Evolutionary conservation across 2,329 filamentous ascomycete genomes (phyloP), one percentile per base, ranked within the genome.

Genomic region (Pseudogymnoascus sp.): DNA sequence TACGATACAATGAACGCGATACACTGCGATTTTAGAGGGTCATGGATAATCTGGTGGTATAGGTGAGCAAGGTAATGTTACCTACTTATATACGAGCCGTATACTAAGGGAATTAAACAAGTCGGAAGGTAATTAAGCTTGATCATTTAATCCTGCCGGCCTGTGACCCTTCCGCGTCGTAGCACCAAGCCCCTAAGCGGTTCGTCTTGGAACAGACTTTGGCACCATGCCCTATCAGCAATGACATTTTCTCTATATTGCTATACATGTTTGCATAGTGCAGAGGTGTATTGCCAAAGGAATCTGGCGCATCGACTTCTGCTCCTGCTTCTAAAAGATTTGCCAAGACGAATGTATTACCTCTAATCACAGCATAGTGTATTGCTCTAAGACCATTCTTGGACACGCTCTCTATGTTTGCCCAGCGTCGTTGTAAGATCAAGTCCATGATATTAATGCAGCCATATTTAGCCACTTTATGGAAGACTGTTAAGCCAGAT

Each of bases 241-340:
- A 60, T 19, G 26, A 16, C n/a, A 64, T 38, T 21, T 49, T 29
- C n/a, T 14, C 35, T 26, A 61, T 19, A 38, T 19, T 61, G n/a
- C 41, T 35, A 62, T 49, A 63, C 29, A 60, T 60, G 12, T 62
- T 62, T 19, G 62, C 61, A 29, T 55, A 65, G 39, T 65, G 62
- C 12, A 65, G 62, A 29, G 33, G 41, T 19, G 62, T 63, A 63
- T 65, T 65, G 12, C 62, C 63, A 23, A 60, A 62, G 39, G n/a
- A 62, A n/a, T 64, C 61, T 14, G 12, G 10, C 23, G 39, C 26
- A 41, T 62, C 38, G 38, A 23, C 16, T 11, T 59, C 37, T 21
- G 35, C 41, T 55, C 33, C 23, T 59, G 37, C 60, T 29, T 21
- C n/a, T 12, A 33, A n/a, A 62, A 43, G 39, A 4, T 43, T 43